Evolutionary conservation across 2,329 filamentous ascomycete genomes (phyloP).

Genomic region (Colletotrichum ledebouriae): DNA sequence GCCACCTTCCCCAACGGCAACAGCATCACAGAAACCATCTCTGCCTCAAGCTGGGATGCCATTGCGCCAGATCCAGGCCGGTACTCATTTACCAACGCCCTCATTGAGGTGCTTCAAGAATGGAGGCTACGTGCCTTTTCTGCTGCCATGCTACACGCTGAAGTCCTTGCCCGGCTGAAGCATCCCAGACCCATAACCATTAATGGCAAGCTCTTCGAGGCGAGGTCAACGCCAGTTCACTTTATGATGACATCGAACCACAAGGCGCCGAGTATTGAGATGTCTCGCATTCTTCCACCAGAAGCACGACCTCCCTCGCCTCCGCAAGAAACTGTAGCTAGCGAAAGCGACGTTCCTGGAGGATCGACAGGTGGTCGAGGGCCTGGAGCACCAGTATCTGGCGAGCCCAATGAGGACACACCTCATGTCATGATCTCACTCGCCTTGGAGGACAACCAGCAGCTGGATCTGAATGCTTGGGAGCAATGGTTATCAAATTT

Average conservation of each 20-base stretch:
- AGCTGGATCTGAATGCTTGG: constrained; percentile 70
- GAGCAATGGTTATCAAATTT: constrained; percentile 69
- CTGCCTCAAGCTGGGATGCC: constrained; percentile 72
- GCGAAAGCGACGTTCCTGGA: constrained; percentile 3
- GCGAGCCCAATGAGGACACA: constrained; percentile 66
- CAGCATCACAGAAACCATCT: constrained; percentile 73
- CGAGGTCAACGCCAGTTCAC: constrained; percentile 70
- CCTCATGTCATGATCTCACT: constrained; percentile 74
- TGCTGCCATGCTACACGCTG: constrained; percentile 72
- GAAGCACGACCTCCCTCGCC: constrained; percentile 55
- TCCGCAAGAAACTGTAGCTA: constrained; percentile 46
- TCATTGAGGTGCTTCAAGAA: constrained; percentile 71
- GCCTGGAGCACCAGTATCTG: constrained; percentile 35
- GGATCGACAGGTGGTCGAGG: constrained; percentile 33
- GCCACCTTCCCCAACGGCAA: constrained; percentile 70
- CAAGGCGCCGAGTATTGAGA: constrained; percentile 69
- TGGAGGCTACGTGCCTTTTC: constrained; percentile 69
- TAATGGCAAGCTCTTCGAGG: constrained; percentile 70
- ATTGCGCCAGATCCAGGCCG: constrained; percentile 71
- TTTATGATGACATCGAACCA: constrained; percentile 75
- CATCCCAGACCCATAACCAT: constrained; percentile 69
- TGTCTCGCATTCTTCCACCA: constrained; percentile 57
- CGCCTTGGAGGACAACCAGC: constrained; percentile 69
- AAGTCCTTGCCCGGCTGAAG: constrained; percentile 71
- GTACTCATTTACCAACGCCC: constrained; percentile 70